These are phyloP conservation scores for Scalesia atractyloides DNA, from an alignment of 129 eudicot species.

Conservation along the genomic window DNA sequence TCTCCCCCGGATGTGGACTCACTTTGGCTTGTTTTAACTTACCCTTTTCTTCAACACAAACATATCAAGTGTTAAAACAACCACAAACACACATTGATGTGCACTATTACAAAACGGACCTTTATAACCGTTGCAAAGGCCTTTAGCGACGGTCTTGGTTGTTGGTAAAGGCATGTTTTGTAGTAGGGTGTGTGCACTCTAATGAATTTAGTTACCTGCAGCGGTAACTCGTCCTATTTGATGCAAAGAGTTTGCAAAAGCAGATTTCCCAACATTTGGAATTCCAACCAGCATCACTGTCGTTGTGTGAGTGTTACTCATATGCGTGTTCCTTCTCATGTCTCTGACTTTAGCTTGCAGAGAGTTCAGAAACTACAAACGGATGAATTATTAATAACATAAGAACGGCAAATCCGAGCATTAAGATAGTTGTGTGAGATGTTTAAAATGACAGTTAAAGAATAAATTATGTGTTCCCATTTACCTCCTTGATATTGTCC, in stretches of 20 bases:
- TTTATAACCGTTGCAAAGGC: not conserved
- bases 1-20: slow-evolving; percentile 83
- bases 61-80: slow-evolving; percentile 17
- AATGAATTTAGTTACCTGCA: slow-evolving; percentile 49
- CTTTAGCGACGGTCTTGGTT: not conserved
- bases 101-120: not conserved
- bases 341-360: slow-evolving; percentile 75
- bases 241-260: slow-evolving; percentile 84
- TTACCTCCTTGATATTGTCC: slow-evolving; percentile 72
- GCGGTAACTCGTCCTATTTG: slow-evolving; percentile 79
- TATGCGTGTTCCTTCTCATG: slow-evolving; percentile 42
- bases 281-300: slow-evolving; percentile 81
- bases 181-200: not conserved
- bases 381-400: slow-evolving; percentile 2
- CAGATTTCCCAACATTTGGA: slow-evolving; percentile 92
- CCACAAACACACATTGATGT: slow-evolving; percentile 6
- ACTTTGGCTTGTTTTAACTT: slow-evolving; percentile 71
- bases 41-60: slow-evolving; percentile 69
- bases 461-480: not conserved
- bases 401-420: slow-evolving; percentile 4
- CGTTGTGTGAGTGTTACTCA: slow-evolving; percentile 42
- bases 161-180: not conserved
- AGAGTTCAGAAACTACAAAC: slow-evolving; percentile 66
- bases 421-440: not conserved
- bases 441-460: not conserved